These are phyloP conservation scores for Clausena lansium DNA, from an alignment of 345 rosid genomes.

Conservation along the genomic window DNA sequence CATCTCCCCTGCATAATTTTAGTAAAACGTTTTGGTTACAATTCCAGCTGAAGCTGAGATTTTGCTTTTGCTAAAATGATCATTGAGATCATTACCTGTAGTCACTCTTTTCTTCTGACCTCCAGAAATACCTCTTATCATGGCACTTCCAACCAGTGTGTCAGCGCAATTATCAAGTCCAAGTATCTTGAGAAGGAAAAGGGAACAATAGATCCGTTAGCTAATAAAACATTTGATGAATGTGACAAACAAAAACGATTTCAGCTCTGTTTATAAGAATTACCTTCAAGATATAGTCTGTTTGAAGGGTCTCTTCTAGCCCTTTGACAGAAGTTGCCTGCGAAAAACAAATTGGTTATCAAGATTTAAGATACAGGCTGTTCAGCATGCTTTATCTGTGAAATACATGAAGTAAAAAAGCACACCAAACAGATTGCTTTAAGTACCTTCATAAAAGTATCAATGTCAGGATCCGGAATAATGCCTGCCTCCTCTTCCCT, in stretches of 20 bases:
- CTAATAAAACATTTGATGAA: background rate
- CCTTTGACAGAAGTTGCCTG: background rate
- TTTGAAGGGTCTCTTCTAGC: background rate
- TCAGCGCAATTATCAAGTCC: slow-evolving; percentile 37
- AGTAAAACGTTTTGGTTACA: background rate
- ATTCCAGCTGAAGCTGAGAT: too few species aligned
- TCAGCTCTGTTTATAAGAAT: background rate
- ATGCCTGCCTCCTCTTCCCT: slow-evolving; percentile 25
- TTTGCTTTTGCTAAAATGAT: too few species aligned
- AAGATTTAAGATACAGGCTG: too few species aligned
- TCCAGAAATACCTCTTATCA: slow-evolving; percentile 39
- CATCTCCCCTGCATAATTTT: slow-evolving; percentile 37
- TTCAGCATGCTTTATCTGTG: too few species aligned
- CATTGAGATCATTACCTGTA: slow-evolving; percentile 17
- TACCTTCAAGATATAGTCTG: background rate
- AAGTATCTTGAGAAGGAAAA: slow-evolving; percentile 26
- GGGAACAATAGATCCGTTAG: background rate
- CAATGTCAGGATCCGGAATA: slow-evolving; percentile 21
- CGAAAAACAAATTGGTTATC: background rate
- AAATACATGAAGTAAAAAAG: too few species aligned
- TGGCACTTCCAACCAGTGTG: slow-evolving; percentile 33
- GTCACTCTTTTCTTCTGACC: slow-evolving; percentile 37
- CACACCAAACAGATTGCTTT: background rate
- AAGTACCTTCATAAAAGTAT: slow-evolving; percentile 26
- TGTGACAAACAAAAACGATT: too few species aligned